Evolutionary conservation across 139 green algal species (phyloP), one percentile per base, ranked within the genome.

Genomic region (Tetradesmus lagerheimii): DNA sequence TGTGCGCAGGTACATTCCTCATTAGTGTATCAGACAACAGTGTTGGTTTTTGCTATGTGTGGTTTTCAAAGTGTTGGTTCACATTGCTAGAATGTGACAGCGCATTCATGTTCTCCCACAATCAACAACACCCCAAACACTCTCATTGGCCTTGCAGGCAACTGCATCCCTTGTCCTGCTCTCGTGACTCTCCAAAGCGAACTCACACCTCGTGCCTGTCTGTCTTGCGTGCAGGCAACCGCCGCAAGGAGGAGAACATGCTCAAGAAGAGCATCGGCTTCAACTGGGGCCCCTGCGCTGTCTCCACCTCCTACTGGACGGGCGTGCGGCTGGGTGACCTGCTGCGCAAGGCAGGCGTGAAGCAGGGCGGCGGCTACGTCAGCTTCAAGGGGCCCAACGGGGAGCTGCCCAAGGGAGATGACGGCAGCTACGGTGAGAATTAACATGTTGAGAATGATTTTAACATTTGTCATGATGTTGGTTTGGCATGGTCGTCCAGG

Each of bases 201-300:
- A 50, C 43, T 50, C 50, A 27, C 50, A 64, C 50, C 14, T 64
- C 25, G 45, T 12, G 11, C 11, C 45, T 18, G 14, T 57, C 45
- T 57, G 45, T 57, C 45, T 12, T 57, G 45, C 99, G 97, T 93
- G 97, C 97, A 29, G 88, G 88, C 79, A 91, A 91, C 88, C 45
- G 98, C 6, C 95, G 98, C 75, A 99, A 99, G 93, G 98, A 99
- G 91, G 93, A 99, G 93, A 99, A 99, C 94, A 99, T 99, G 97
- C 85, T 98, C 27, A 99, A 99, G 92, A 97, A 99, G 95, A 97
- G 95, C 18, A 99, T 98, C 37, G 98, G 88, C 6, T 99, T 99
- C 94, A 98, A 96, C 91, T 99, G 97, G 97, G 96, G 97, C 0
- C 91, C 96, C 35, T 94, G 87, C 39, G 96, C 93, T 12, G 91